Evolutionary conservation across 371 early-diverging fungal genomes (phyloP), one percentile per base, ranked within the genome.

Genomic region (Parasitella parasitica): DNA sequence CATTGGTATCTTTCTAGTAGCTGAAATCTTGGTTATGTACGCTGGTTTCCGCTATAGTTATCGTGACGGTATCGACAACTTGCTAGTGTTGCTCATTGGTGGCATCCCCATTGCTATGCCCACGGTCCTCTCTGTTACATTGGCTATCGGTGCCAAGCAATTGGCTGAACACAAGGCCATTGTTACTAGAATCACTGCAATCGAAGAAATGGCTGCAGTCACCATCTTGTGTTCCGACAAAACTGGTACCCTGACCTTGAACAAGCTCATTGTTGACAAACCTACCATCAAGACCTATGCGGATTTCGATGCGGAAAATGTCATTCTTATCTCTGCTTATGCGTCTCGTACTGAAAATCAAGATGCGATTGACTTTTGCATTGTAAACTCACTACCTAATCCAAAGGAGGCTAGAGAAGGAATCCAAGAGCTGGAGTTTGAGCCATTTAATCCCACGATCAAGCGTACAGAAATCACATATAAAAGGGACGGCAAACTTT

Each of bases 231-330:
- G 94, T 78, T 89, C 92, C 4, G 96, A 95, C 80, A 96, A 96
- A 82, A 96, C 96, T 8, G 96, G 96, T 54, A 96, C 96, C 22
- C 81, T 96, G 57, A 96, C 96, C 24, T 84, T 92, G 49, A 94
- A 94, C 82, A 89, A 91, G 75, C 88, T 94, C 73, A 82, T 77
- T 64, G 87, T 93, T 50, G 80, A 80, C 59, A 66, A 73, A 37
- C 70, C 79, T 51, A 72, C 81, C 53, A 75, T 85, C 66, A 82
- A 81, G 71, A 67, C 69, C 62, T 86, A 85, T 63, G 76, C 78
- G 7, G 74, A 75, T 16, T 65, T 72, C 49, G 69, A 72, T 54
- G 65, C 56, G 11, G 86, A 88, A 15, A 72, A 75, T 18, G 62
- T 88, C 34, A 74, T 88, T 38, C 69, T 73, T 37, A 72, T 69